Evolutionary conservation across 2,329 filamentous ascomycete species (phyloP).

Genomic region (Zymoseptoria brevis): DNA sequence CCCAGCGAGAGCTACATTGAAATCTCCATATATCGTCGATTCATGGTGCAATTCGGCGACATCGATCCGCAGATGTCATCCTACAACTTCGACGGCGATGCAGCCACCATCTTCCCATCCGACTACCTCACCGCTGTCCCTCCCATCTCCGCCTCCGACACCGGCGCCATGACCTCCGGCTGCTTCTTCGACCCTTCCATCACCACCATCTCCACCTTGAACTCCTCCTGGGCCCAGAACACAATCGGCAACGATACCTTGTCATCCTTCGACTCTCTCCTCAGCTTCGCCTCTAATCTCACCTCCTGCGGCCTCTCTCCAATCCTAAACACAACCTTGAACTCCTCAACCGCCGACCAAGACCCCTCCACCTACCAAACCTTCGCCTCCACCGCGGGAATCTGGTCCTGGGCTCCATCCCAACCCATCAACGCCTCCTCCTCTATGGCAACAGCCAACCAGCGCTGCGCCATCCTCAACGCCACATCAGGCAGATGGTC

Average conservation of each 20-base stretch:
- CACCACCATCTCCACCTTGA: conserved; percentile 35
- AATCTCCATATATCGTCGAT: conserved; percentile 42
- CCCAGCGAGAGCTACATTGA: conserved; percentile 54
- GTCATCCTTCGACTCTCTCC: conserved; percentile 15
- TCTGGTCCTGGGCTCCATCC: conserved; percentile 54
- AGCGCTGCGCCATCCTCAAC: conserved; percentile 51
- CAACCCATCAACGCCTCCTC: conserved; percentile 46
- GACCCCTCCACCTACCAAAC: conserved; percentile 43
- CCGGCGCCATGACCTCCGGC: conserved; percentile 41
- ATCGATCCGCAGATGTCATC: conserved; percentile 49
- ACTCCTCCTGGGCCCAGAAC: conserved; percentile 48
- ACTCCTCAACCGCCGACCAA: conserved; percentile 43
- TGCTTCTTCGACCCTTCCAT: conserved; percentile 46
- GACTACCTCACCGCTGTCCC: conserved; percentile 37
- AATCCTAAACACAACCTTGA: conserved; percentile 49
- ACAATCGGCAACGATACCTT: conserved; percentile 16
- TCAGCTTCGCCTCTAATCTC: conserved; percentile 31
- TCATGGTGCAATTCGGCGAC: conserved; percentile 49
- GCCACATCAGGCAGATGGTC: conserved; percentile 49
- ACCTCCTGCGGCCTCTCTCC: conserved; percentile 55
- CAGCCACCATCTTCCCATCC: conserved; percentile 43
- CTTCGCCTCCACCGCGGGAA: conserved; percentile 39
- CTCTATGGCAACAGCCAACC: conserved; percentile 18
- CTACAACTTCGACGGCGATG: conserved; percentile 50
- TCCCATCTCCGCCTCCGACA: conserved; percentile 28